Evolutionary conservation across 2,329 filamentous ascomycete genomes (phyloP).

Genomic region (Bipolaris sorokiniana): DNA sequence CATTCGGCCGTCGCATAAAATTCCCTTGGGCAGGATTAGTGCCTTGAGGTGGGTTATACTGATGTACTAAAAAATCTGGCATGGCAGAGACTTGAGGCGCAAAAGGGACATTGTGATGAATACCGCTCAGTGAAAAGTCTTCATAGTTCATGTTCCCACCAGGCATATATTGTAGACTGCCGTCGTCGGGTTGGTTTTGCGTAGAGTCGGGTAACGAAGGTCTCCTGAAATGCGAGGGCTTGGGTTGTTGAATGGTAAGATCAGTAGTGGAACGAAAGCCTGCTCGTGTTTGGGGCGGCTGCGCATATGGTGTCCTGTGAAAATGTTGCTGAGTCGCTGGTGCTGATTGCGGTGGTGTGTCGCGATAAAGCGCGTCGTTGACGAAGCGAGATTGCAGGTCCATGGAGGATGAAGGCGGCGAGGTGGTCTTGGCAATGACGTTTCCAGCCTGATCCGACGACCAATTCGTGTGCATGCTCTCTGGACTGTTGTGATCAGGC

Average conservation of each 20-base stretch:
- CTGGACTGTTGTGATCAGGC: slow-evolving; percentile 50
- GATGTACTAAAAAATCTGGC: slow-evolving; percentile 54
- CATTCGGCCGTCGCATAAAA: slow-evolving; percentile 35
- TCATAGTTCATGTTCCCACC: slow-evolving; percentile 39
- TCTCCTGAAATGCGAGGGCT: slow-evolving; percentile 45
- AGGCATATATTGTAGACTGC: slow-evolving; percentile 33
- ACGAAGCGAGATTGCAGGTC: slow-evolving; percentile 40
- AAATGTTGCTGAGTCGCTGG: slow-evolving; percentile 58
- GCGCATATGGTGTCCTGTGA: slow-evolving; percentile 46
- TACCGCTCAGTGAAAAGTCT: slow-evolving; percentile 37
- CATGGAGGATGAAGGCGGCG: slow-evolving; percentile 56
- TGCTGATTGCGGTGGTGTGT: slow-evolving; percentile 59
- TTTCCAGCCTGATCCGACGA: slow-evolving; percentile 47
- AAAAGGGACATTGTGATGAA: slow-evolving; percentile 44
- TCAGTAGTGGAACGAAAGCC: slow-evolving; percentile 46
- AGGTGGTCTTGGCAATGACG: slow-evolving; percentile 46
- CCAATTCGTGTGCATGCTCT: slow-evolving; percentile 44
- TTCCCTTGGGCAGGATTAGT: slow-evolving; percentile 38
- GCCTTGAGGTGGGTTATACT: slow-evolving; percentile 55
- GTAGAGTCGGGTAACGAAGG: slow-evolving; percentile 45
- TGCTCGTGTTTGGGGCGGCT: slow-evolving; percentile 40
- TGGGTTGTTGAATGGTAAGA: slow-evolving; percentile 43
- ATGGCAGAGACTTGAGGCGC: slow-evolving; percentile 39
- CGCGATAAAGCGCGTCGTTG: slow-evolving; percentile 49
- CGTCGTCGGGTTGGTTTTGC: slow-evolving; percentile 32